Conservation (phyloP, 768 basidiomycete species). For the Lentinula aciculospora region DNA sequence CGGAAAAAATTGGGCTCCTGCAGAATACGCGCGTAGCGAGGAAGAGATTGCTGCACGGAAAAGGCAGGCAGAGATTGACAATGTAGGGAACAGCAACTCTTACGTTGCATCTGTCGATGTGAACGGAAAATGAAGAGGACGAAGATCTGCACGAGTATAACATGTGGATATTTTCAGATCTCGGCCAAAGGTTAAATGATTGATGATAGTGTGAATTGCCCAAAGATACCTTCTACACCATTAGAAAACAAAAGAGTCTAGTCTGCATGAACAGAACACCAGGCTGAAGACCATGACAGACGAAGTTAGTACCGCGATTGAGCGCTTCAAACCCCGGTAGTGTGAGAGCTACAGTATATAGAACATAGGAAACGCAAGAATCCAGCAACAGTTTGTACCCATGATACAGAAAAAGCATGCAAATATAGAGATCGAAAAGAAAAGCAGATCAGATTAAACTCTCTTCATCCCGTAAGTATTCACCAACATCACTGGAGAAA, state of each 20-base stretch:
- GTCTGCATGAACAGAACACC: not conserved
- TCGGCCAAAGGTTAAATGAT: not conserved
- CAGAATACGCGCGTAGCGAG: constrained; percentile 12
- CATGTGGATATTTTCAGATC: not conserved
- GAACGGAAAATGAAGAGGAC: not conserved
- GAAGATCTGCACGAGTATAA: not conserved
- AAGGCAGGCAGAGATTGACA: constrained; percentile 9
- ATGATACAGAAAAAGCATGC: not conserved
- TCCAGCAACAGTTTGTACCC: not conserved
- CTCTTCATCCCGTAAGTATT: constrained; percentile 96
- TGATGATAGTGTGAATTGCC: not conserved
- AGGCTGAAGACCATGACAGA: not conserved
- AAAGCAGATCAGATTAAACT: constrained; percentile 12
- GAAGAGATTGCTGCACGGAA: constrained; percentile 3
- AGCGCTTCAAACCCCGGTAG: constrained; percentile 40
- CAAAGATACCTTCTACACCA: not conserved
- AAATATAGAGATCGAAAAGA: constrained; percentile 44
- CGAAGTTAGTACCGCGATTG: constrained; percentile 24
- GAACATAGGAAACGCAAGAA: not conserved
- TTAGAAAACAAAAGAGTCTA: not conserved
- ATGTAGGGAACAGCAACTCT: constrained; percentile 5
- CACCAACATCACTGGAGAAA: constrained; percentile 81
- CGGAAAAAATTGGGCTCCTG: constrained; percentile 21
- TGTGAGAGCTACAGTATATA: constrained; percentile 13
- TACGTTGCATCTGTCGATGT: not conserved